phyloP scores from a whole-genome alignment of 2,329 filamentous ascomycete species.

The Aspergillus neoniger region DNA sequence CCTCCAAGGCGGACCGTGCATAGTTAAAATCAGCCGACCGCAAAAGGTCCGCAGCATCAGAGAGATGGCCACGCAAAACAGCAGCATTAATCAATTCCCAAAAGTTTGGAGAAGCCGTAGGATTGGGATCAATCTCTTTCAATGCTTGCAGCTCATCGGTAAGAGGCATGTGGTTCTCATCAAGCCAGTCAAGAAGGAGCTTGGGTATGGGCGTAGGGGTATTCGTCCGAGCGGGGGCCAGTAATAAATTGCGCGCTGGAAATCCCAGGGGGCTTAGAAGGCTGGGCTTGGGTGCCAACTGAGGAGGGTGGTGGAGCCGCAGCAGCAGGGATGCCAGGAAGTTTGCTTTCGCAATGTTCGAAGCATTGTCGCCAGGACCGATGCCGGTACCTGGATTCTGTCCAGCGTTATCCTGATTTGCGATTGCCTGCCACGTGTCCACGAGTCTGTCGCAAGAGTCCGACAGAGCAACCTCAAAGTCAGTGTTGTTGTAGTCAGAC shows the following conservation, averaged over 20 bases:
- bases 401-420: slow-evolving; percentile 45
- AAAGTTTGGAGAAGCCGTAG: slow-evolving; percentile 74
- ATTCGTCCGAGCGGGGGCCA: slow-evolving; percentile 29
- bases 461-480: slow-evolving; percentile 36
- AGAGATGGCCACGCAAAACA: slow-evolving; percentile 73
- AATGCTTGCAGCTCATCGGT: slow-evolving; percentile 68
- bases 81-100: slow-evolving; percentile 81
- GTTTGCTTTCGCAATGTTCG: slow-evolving; percentile 71
- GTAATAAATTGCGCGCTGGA: slow-evolving; percentile 33
- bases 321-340: slow-evolving; percentile 78
- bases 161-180: slow-evolving; percentile 72
- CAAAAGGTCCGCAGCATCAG: slow-evolving; percentile 67
- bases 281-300: slow-evolving; percentile 29
- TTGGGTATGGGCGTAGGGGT: slow-evolving; percentile 62
- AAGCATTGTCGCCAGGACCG: slow-evolving; percentile 63
- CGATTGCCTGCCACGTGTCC: slow-evolving; percentile 35
- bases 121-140: slow-evolving; percentile 65
- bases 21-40: slow-evolving; percentile 75
- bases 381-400: slow-evolving; percentile 58
- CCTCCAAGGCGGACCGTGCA: slow-evolving; percentile 65
- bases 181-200: slow-evolving; percentile 80
- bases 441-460: slow-evolving; percentile 39
- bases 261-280: slow-evolving; percentile 27
- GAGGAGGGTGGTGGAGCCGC: slow-evolving; percentile 71
- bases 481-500: slow-evolving; percentile 33